Evolutionary conservation across 192 early-diverging fungal genomes (phyloP).

Genomic region (Mortierella alpina): DNA sequence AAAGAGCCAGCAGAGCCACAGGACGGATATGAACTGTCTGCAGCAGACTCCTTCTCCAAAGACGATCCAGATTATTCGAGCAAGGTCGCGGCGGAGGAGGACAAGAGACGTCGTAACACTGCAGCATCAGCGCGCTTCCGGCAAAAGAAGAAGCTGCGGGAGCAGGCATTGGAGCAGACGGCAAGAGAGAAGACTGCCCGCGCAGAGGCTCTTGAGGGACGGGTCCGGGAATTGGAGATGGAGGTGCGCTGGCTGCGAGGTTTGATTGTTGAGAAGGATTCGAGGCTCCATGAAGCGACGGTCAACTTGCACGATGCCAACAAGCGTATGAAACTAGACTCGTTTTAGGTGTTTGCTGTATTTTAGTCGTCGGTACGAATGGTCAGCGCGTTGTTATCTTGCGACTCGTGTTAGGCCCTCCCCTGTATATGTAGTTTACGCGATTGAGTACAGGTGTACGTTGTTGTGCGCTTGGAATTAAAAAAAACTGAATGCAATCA

Average conservation of each 20-base stretch:
- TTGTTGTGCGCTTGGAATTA: no score
- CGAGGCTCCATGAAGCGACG: conserved; percentile 49
- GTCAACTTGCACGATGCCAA: conserved; percentile 27
- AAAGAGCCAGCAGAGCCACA: background rate
- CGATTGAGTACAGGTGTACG: no score
- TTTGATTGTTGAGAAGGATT: conserved; percentile 83
- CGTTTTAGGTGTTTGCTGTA: background rate
- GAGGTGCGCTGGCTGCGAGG: conserved; percentile 93
- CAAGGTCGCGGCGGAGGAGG: conserved; percentile 70
- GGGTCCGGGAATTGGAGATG: conserved; percentile 86
- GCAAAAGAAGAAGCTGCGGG: conserved; percentile 93
- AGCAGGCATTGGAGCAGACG: conserved; percentile 85
- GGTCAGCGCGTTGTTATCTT: no score
- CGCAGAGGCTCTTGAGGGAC: conserved; percentile 78
- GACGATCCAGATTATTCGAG: conserved; percentile 32
- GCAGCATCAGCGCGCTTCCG: conserved; percentile 95
- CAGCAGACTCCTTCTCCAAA: conserved; percentile 26
- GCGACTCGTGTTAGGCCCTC: no score
- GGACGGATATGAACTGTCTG: conserved; percentile 10
- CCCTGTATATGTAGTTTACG: no score
- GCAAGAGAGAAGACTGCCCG: conserved; percentile 80
- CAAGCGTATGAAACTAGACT: conserved; percentile 6
- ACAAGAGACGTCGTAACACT: conserved; percentile 95
- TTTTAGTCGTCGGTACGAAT: no score
- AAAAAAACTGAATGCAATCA: no score